Evolutionary conservation across 1,284 basidiomycete species (phyloP), one percentile per base, ranked within the genome.

Genomic region (Pholiota adiposa): DNA sequence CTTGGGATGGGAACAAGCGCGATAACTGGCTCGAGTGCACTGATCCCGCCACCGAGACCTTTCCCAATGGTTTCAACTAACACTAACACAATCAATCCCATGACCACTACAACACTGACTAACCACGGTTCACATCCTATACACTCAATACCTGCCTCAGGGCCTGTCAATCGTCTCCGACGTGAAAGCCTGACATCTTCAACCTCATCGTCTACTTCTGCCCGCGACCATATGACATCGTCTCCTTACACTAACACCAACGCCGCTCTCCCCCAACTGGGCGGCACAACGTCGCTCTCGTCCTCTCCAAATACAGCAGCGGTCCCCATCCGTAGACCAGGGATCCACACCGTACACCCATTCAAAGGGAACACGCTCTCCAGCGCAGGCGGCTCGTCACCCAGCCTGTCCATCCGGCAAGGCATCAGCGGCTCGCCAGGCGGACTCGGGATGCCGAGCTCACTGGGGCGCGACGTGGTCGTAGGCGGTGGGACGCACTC

Each of bases 331-430:
- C 79, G 87, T 9, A 75, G 79, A 55, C 83, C 83, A 0, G 78
- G 75, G 27, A 74, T 87, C 31, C 81, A 78, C 56, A 73, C 80
- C 0, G 78, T 86, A 0, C 79, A 86, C 64, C 85, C 87, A 4
- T 91, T 91, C 81, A 91, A 90, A 69, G 83, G 86, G 3, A 84
- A 84, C 48, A 88, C 88, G 0, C 76, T 91, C 16, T 84, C 85
- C 0, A 85, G 82, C 0, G 80, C 82, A 72, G 54, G 81, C 14
- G 65, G 63, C 18, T 71, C 67, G 19, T 71, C 71, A 12, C 70
- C 69, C 7, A 72, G 69, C 2, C 51, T 72, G 31, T 74, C 73
- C 0, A 67, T 73, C 16, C 68, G 73, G 14, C 70, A 68, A 31
- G 67, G 62, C 27, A 27, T 52, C 9, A 49, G 38, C 9, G 59